Conservation (phyloP, 805 yeast species). For the Suhomyces xylopsoci region DNA sequence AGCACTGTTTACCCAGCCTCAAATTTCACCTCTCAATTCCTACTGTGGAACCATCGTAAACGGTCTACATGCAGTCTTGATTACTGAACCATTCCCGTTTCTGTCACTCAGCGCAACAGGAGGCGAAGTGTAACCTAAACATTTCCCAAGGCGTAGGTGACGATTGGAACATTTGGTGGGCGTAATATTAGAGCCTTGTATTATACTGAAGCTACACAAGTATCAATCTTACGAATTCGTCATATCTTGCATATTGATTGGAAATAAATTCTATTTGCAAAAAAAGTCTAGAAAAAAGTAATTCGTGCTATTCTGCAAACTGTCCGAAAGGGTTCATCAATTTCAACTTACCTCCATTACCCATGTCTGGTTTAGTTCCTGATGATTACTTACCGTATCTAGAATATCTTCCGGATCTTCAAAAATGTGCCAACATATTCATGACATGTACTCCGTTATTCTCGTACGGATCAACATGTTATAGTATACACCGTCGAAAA, state of each 20-base stretch:
- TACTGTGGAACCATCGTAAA: not conserved
- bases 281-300: not conserved
- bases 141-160: not conserved
- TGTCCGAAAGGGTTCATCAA: not conserved
- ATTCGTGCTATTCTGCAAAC: not conserved
- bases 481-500: constrained; percentile 58
- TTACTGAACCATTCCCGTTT: not conserved
- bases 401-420: constrained; percentile 36
- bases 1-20: not conserved
- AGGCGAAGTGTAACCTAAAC: not conserved
- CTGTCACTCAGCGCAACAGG: not conserved
- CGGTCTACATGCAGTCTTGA: not conserved
- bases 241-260: not conserved
- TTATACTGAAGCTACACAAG: not conserved
- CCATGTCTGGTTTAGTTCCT: constrained; percentile 12
- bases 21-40: not conserved
- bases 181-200: not conserved
- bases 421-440: constrained; percentile 57
- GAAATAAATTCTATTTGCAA: not conserved
- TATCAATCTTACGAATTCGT: not conserved
- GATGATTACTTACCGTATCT: constrained; percentile 21
- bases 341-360: not conserved
- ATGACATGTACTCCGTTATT: constrained; percentile 81
- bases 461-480: constrained; percentile 82
- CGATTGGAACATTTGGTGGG: not conserved